These are phyloP conservation scores for Diaporthe citrichinensis DNA, from an alignment of 2,329 filamentous ascomycete genomes.

Conservation along the genomic window DNA sequence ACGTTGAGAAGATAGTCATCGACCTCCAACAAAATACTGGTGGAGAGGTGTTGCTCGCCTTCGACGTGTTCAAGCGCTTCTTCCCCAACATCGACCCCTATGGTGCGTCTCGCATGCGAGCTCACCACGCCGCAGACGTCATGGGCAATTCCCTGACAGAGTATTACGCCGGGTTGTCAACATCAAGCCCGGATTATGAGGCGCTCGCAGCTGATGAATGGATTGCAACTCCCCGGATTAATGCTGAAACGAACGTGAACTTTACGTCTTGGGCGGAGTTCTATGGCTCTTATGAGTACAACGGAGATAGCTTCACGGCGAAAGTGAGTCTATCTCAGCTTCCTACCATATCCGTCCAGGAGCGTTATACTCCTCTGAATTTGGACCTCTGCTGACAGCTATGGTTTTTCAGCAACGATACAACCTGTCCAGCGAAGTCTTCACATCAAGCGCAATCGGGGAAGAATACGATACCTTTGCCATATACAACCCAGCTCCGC, in stretches of 20 bases:
- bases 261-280: conserved; percentile 27
- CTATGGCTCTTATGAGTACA: background rate
- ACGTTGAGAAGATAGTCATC: conserved; percentile 12
- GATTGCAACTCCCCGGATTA: background rate
- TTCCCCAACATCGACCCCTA: conserved; percentile 12
- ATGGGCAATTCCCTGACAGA: conserved; percentile 8
- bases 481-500: background rate
- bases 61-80: background rate
- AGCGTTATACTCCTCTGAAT: background rate
- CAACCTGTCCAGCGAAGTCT: conserved; percentile 1
- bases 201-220: conserved; percentile 8
- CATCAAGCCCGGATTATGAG: background rate
- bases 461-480: background rate
- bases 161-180: background rate
- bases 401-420: background rate
- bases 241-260: background rate
- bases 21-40: conserved; percentile 24
- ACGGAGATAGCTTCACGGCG: background rate
- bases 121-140: conserved; percentile 5
- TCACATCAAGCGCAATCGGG: background rate
- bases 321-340: background rate
- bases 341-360: background rate
- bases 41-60: conserved; percentile 9
- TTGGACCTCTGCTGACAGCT: background rate
- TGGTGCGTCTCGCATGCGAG: conserved; percentile 10